These are phyloP conservation scores for Sporisorium scitamineum DNA, from an alignment of 1,284 basidiomycete species.

Conservation along the genomic window DNA sequence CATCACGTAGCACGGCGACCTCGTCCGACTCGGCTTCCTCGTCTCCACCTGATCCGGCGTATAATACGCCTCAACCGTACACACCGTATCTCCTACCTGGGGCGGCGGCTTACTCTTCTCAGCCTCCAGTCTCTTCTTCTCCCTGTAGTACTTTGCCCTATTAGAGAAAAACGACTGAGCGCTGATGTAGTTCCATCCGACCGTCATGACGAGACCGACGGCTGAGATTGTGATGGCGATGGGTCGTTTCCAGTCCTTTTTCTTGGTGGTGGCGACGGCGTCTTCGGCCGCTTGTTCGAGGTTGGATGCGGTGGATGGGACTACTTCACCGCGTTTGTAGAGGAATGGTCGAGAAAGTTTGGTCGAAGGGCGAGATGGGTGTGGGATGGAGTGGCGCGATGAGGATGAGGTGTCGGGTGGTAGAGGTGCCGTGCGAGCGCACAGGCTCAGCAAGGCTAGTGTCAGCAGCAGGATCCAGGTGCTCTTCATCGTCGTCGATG, in stretches of 20 bases:
- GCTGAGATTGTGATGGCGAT: conserved; percentile 16
- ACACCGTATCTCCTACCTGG: conserved; percentile 25
- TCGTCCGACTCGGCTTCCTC: conserved; percentile 18
- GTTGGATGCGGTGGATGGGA: background rate
- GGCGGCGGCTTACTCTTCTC: conserved; percentile 24
- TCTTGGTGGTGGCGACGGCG: background rate
- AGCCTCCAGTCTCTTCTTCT: conserved; percentile 13
- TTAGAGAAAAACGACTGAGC: conserved; percentile 27
- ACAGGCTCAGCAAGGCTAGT: conserved; percentile 16
- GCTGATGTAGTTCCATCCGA: conserved; percentile 37
- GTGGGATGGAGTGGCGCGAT: background rate
- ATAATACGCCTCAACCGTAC: conserved; percentile 26
- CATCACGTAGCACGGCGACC: conserved; percentile 25
- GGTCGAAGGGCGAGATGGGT: background rate
- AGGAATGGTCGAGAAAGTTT: too few species aligned
- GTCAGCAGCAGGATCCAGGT: conserved; percentile 7
- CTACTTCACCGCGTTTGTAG: background rate
- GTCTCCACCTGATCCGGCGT: conserved; percentile 28
- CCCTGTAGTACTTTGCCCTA: background rate
- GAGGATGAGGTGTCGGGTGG: conserved; percentile 5
- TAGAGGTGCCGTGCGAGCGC: conserved; percentile 14
- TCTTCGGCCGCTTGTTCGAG: background rate
- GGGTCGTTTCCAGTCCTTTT: conserved; percentile 34
- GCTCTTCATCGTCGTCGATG: conserved; percentile 18
- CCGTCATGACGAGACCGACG: conserved; percentile 15